Evolutionary conservation across 176 grass and related monocot species (phyloP).

Genomic region (Alloteropsis semialata): DNA sequence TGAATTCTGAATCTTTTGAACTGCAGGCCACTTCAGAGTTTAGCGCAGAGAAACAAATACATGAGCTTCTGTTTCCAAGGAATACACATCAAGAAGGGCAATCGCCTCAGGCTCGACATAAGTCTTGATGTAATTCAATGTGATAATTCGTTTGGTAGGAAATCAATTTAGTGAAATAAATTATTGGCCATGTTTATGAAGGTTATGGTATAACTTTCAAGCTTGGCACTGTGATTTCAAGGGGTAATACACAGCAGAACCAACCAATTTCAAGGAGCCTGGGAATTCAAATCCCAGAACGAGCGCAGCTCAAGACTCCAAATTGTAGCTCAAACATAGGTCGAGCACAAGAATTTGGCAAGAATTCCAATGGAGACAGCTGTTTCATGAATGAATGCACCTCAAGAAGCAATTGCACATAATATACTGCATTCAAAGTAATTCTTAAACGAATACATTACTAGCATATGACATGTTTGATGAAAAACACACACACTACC

Average conservation of each 20-base stretch:
- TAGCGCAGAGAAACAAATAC: slow-evolving; percentile 73
- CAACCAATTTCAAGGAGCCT: background rate
- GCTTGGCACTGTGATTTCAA: background rate
- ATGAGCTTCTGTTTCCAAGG: slow-evolving; percentile 76
- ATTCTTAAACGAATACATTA: background rate
- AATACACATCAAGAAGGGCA: slow-evolving; percentile 53
- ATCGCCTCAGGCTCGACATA: slow-evolving; percentile 56
- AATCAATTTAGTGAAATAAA: slow-evolving; percentile 30
- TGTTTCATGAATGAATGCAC: background rate
- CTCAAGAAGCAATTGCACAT: background rate
- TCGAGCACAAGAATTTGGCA: background rate
- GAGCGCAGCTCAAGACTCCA: background rate
- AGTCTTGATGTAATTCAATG: slow-evolving; percentile 41
- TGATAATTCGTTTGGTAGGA: slow-evolving; percentile 9
- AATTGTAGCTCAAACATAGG: background rate
- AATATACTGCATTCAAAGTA: background rate
- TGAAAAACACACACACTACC: background rate
- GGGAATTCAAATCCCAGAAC: background rate
- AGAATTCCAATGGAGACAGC: background rate
- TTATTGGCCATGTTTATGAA: background rate
- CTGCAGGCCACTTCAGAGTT: slow-evolving; percentile 81
- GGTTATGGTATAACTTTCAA: background rate
- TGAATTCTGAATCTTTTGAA: slow-evolving; percentile 9
- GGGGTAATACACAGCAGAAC: background rate
- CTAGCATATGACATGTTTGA: background rate